Evolutionary conservation across 495 filamentous ascomycete species (phyloP).

Genomic region (Schizothecium vesticola): DNA sequence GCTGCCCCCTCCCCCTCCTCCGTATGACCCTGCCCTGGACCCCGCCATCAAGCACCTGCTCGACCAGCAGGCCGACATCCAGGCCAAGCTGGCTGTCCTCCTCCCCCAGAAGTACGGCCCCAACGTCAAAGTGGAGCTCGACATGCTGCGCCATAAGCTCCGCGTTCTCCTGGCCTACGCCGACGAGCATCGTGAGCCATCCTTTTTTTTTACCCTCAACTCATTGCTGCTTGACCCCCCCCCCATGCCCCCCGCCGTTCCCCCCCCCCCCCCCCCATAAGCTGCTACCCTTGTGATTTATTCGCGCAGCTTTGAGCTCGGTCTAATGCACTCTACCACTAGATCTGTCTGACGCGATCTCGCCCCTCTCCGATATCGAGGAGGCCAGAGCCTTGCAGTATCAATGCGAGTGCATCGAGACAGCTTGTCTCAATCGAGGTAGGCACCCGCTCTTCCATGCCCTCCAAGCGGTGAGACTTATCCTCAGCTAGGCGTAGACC

Average conservation of each 20-base stretch:
- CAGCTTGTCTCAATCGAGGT: conserved; percentile 45
- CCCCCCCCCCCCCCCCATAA: background rate
- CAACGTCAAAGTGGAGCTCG: conserved; percentile 39
- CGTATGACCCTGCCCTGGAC: conserved; percentile 38
- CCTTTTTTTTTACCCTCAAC: conserved; percentile 7
- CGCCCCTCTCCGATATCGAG: conserved; percentile 43
- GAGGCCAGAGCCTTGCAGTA: conserved; percentile 46
- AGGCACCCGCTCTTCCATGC: conserved; percentile 19
- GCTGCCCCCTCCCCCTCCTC: conserved; percentile 8
- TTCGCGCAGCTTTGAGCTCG: conserved; percentile 4
- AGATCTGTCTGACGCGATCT: conserved; percentile 41
- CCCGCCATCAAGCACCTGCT: conserved; percentile 42
- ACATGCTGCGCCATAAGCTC: conserved; percentile 45
- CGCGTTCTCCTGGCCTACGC: conserved; percentile 39
- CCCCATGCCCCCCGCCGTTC: background rate
- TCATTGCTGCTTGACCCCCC: background rate
- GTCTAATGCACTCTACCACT: conserved; percentile 28
- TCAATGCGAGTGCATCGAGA: conserved; percentile 47
- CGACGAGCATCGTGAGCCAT: conserved; percentile 40
- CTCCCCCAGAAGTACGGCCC: conserved; percentile 42
- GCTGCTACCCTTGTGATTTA: background rate
- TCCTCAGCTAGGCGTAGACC: conserved; percentile 36
- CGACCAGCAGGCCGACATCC: conserved; percentile 47
- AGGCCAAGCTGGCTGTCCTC: conserved; percentile 41
- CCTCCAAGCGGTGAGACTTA: conserved; percentile 6